These are phyloP conservation scores for Artomyces pyxidatus DNA, from an alignment of 768 basidiomycete species.

Conservation along the genomic window DNA sequence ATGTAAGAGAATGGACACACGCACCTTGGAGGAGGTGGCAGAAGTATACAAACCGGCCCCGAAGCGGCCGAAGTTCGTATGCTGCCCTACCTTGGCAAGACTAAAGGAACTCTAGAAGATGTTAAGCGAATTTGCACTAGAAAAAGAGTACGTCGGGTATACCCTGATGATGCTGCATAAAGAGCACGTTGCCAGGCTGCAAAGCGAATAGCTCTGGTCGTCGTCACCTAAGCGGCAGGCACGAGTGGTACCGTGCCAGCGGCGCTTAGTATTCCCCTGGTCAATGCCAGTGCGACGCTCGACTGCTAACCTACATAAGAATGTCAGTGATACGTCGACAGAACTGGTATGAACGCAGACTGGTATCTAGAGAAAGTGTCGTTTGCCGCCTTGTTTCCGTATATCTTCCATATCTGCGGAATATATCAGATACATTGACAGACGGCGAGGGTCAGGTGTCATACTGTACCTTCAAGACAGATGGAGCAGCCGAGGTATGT, in stretches of 20 bases:
- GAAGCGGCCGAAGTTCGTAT: constrained; percentile 19
- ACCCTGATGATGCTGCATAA: constrained; percentile 20
- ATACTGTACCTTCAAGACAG: constrained; percentile 10
- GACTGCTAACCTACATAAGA: constrained; percentile 8
- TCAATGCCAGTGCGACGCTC: constrained; percentile 4
- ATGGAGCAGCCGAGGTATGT: constrained; percentile 13
- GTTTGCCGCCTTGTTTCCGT: constrained; percentile 1
- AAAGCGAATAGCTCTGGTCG: constrained; percentile 8
- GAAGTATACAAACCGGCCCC: constrained; percentile 21
- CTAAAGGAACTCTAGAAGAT: constrained; percentile 20
- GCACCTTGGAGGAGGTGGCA: constrained; percentile 21
- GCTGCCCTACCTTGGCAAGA: constrained; percentile 5
- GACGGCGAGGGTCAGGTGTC: not conserved
- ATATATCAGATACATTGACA: not conserved
- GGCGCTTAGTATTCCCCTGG: constrained; percentile 18
- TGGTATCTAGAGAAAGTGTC: constrained; percentile 18
- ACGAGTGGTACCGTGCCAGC: constrained; percentile 23
- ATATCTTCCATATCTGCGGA: constrained; percentile 20
- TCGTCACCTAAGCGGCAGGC: constrained; percentile 19
- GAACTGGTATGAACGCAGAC: constrained; percentile 2
- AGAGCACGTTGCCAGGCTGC: constrained; percentile 10
- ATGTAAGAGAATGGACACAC: not conserved
- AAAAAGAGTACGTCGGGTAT: too few relatives aligned
- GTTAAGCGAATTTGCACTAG: too few relatives aligned
- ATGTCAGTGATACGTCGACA: not conserved